Conservation (phyloP, 352 stramenopile genomes). For the Pythium apleroticum region DNA sequence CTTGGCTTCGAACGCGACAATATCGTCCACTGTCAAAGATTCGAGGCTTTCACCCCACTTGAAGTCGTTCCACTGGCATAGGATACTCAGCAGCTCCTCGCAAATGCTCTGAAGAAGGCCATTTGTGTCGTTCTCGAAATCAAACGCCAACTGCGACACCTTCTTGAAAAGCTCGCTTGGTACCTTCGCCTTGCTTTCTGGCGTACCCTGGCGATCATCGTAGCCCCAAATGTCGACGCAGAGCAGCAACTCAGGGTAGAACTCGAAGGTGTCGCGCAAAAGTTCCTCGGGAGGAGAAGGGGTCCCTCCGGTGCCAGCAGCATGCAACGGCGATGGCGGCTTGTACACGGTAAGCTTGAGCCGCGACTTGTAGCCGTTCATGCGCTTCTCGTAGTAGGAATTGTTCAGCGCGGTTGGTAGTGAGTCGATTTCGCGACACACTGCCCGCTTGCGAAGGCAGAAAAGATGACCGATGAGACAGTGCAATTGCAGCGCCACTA, state of each 20-base stretch:
- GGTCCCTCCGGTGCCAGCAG: not conserved
- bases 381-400: slow-evolving; percentile 72
- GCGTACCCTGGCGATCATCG: slow-evolving; percentile 28
- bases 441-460: slow-evolving; percentile 46
- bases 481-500: slow-evolving; percentile 75
- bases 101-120: slow-evolving; percentile 61
- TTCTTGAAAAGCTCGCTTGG: slow-evolving; percentile 50
- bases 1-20: slow-evolving; percentile 59
- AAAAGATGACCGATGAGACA: slow-evolving; percentile 71
- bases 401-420: slow-evolving; percentile 63
- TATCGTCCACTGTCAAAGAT: slow-evolving; percentile 41
- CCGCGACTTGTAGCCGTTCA: slow-evolving; percentile 70
- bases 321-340: slow-evolving; percentile 31
- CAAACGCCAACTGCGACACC: slow-evolving; percentile 36
- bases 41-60: slow-evolving; percentile 66
- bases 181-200: slow-evolving; percentile 21
- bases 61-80: slow-evolving; percentile 81
- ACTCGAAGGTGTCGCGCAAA: slow-evolving; percentile 59
- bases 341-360: slow-evolving; percentile 63
- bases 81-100: slow-evolving; percentile 69
- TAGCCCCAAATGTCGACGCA: slow-evolving; percentile 68
- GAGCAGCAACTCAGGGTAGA: slow-evolving; percentile 66
- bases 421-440: slow-evolving; percentile 61
- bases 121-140: slow-evolving; percentile 68
- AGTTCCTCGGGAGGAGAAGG: slow-evolving; percentile 43